phyloP scores from a whole-genome alignment of 2,329 filamentous ascomycete genomes.

The Ophioceras dolichostomum region DNA sequence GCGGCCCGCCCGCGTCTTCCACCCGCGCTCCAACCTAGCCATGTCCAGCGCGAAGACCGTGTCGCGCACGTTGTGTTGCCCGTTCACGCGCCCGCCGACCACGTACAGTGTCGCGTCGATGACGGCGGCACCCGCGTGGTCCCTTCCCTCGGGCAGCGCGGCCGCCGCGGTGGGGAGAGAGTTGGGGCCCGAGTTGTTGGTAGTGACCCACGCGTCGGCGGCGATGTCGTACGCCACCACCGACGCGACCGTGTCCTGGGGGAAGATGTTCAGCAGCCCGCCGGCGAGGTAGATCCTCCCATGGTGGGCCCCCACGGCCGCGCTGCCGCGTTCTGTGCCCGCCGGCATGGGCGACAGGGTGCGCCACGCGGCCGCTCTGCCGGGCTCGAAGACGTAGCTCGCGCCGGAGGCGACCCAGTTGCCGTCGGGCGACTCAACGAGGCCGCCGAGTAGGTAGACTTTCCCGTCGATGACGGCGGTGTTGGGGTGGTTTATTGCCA shows the following conservation, averaged over 20 bases:
- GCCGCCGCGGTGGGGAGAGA: conserved; percentile 8
- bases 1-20: conserved; percentile 11
- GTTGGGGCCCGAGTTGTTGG: conserved; percentile 8
- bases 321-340: conserved; percentile 16
- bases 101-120: conserved; percentile 20
- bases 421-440: background rate
- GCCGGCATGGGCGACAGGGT: conserved; percentile 10
- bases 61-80: conserved; percentile 17
- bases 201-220: conserved; percentile 10
- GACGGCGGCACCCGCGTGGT: conserved; percentile 17
- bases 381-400: background rate
- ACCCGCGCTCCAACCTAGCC: conserved; percentile 10
- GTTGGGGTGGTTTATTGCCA: conserved; percentile 1
- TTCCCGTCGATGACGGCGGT: background rate
- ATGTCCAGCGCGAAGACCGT: conserved; percentile 22
- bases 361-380: background rate
- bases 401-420: conserved; percentile 1
- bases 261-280: conserved; percentile 16
- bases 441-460: conserved; percentile 1
- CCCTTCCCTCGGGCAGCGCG: conserved; percentile 18
- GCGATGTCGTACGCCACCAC: conserved; percentile 18
- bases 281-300: conserved; percentile 22
- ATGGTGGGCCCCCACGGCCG: conserved; percentile 16
- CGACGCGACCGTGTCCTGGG: conserved; percentile 14
- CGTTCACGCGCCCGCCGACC: conserved; percentile 18